Percentiles rank a stretch among this genome's conserved stretches.
Evolutionary conservation across 306 rosid genomes (phyloP).

Genomic region (Prunus padus): DNA sequence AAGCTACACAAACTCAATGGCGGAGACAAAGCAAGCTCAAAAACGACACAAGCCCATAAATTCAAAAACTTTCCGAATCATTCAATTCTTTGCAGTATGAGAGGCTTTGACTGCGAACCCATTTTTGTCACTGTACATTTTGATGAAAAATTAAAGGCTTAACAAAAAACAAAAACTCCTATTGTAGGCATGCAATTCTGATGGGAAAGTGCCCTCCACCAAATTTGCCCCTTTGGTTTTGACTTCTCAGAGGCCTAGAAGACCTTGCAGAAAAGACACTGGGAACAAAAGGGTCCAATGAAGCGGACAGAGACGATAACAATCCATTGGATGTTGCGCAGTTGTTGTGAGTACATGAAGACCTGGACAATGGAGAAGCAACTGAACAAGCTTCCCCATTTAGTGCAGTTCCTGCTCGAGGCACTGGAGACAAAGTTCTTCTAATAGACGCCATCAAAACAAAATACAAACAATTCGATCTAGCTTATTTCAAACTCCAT

Average conservation of each 20-base stretch:
- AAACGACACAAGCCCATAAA: too few species aligned
- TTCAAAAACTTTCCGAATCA: too few species aligned
- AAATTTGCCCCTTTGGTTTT: conserved; percentile 59
- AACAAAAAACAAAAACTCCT: too few species aligned
- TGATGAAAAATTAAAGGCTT: too few species aligned
- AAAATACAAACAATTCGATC: conserved; percentile 23
- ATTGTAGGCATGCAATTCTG: too few species aligned
- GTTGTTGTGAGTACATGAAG: conserved; percentile 63
- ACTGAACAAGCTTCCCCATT: conserved; percentile 61
- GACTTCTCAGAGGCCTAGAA: conserved; percentile 59
- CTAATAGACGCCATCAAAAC: conserved; percentile 73
- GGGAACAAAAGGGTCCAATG: conserved; percentile 46
- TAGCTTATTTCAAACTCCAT: conserved; percentile 7
- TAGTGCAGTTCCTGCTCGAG: conserved; percentile 51
- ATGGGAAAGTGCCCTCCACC: conserved; percentile 71
- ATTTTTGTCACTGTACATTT: neutral
- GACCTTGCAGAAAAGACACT: conserved; percentile 52
- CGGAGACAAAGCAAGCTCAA: too few species aligned
- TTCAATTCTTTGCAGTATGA: neutral
- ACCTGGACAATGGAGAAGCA: conserved; percentile 76
- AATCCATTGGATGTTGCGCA: conserved; percentile 40
- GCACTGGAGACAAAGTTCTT: conserved; percentile 76
- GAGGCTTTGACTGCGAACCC: neutral
- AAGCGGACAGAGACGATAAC: conserved; percentile 36
- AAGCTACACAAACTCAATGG: too few species aligned